A percentile compares a stretch with the other conserved stretches of the same genome.
These are phyloP conservation scores for Sclerotinia subarctica DNA, from an alignment of 2,329 filamentous ascomycete species.

Conservation along the genomic window DNA sequence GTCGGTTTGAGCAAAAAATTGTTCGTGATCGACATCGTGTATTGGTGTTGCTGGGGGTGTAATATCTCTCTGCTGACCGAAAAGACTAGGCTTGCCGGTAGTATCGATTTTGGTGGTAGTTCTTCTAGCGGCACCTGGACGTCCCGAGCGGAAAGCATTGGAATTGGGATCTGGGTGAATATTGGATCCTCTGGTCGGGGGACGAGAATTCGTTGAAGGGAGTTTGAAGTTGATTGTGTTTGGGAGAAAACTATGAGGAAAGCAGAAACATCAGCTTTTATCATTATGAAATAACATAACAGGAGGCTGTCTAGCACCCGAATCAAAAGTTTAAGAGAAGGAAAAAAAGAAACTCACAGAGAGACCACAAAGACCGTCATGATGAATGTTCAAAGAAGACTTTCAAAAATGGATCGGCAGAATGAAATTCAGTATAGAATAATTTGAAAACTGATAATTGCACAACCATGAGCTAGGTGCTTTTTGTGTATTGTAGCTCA, in stretches of 20 bases:
- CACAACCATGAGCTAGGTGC: constrained; percentile 17
- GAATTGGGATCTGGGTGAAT: not conserved
- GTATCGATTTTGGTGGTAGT: constrained; percentile 53
- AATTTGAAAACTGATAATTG: constrained; percentile 9
- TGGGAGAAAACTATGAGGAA: constrained; percentile 69
- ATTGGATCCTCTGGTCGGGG: constrained; percentile 27
- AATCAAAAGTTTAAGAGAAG: not conserved
- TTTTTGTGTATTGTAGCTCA: not conserved
- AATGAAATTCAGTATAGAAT: not conserved
- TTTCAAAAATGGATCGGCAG: constrained; percentile 15
- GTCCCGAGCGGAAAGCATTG: constrained; percentile 22
- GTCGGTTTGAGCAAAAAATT: constrained; percentile 57
- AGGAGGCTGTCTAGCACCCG: not conserved
- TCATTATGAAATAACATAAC: not conserved
- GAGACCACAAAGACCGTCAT: constrained; percentile 62
- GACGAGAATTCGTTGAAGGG: constrained; percentile 47
- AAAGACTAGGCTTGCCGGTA: constrained; percentile 46
- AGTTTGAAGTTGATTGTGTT: constrained; percentile 88
- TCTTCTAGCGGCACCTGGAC: constrained; percentile 34
- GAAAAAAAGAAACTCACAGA: constrained; percentile 45
- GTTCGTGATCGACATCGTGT: constrained; percentile 42
- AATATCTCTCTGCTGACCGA: constrained; percentile 32
- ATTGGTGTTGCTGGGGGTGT: constrained; percentile 39
- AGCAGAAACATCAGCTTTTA: not conserved
- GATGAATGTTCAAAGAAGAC: constrained; percentile 24